Base-by-base conservation (phyloP, 2,329 filamentous ascomycete genomes). In the Metarhizium guizhouense region DNA sequence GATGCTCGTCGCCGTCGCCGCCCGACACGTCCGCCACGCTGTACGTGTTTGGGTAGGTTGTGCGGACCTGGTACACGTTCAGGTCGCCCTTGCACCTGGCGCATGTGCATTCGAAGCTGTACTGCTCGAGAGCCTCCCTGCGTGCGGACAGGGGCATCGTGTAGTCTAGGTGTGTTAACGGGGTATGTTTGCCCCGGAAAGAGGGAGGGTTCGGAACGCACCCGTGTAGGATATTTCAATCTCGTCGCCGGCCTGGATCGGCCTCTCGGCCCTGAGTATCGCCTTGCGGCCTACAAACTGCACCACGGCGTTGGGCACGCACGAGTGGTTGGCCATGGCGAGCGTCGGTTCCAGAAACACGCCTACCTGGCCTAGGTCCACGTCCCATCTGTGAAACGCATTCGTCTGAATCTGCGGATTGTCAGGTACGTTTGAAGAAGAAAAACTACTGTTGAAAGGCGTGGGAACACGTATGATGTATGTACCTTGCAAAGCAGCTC, bases 241-340 rank as follows among this genome's bases (percentile, higher is more conserved):
- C 68, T 85, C 80, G 30, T 84, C 76, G 7, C 75, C 81, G 36
- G 70, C 64, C 14, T 71, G 62, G 47, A 86, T 82, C 3, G 70
- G 65, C 25, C 62, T 65, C 54, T 78, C 72, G 2, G 82, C 79
- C 42, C 76, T 72, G 14, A 86, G 66, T 3, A 77, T 67, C 3
- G 80, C 77, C 4, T 67, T 72, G 6, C 81, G 73, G 4, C 78
- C 78, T 43, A 75, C 61, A 53, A 85, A 84, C 47, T 77, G 74
- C 16, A 86, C 78, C 51, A 76, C 71, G 1, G 82, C 80, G 59
- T 84, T 85, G 3, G 83, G 83, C 2, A 77, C 65, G 59, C 83
- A 86, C 0, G 81, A 82, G 64, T 86, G 83, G 59, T 86, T 86
- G 25, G 76, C 74, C 76, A 84, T 82, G 56, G 81, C 78, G 47